Base-by-base conservation (phyloP, 768 basidiomycete genomes). In the Russula vinacea region DNA sequence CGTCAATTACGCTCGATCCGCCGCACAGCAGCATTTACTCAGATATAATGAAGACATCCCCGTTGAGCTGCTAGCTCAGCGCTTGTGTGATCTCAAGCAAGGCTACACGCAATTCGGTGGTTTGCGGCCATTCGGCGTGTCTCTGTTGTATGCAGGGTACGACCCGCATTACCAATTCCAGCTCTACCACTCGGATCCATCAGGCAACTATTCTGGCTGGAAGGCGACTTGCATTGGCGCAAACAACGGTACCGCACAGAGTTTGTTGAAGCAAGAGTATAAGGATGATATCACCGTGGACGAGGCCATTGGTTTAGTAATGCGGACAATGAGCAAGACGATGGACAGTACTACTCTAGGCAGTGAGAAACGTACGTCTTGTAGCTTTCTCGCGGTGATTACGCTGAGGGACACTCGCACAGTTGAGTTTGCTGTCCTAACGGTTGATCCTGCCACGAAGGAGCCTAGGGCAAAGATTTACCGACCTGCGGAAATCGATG, bases 141-240 rank as follows among this genome's bases (percentile, higher is more conserved):
- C 96, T 42, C 80, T 99, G 50, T 84, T 99, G 42, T 98, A 98
- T 69, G 94, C 96, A 11, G 97, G 97, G 53, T 94, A 93, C 74
- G 97, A 99, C 78, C 87, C 93, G 53, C 90, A 97, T 74, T 94
- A 98, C 76, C 78, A 86, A 62, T 97, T 98, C 83, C 97, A 99
- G 74, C 84, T 99, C 26, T 99, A 98, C 79, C 94, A 97, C 75
- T 94, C 93, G 8, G 97, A 98, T 74, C 97, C 96, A 2, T 96
- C 94, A 51, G 97, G 97, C 13, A 99, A 98, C 77, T 99, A 98
- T 76, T 91, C 89, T 0, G 96, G 96, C 14, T 98, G 95, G 89
- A 98, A 98, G 77, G 97, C 96, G 49, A 97, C 95, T 14, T 97
- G 93, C 75, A 93, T 99, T 69, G 96, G 97, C n/a, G 92, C 95